phyloP scores from a whole-genome alignment of 306 rosid species.

The Luffa aegyptiaca region DNA sequence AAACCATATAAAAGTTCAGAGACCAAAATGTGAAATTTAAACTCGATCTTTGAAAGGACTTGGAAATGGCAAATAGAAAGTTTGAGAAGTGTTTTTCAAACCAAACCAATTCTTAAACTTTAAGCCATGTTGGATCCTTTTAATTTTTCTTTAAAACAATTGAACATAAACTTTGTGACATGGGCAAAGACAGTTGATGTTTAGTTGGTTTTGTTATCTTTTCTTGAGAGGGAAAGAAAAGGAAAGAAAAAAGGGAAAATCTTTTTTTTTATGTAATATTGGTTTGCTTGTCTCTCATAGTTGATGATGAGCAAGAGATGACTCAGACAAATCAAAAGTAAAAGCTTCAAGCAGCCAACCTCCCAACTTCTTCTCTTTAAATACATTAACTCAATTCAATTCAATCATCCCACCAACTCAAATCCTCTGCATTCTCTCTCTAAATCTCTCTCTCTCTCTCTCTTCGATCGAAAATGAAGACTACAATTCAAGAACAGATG shows the following conservation, averaged over 20 bases:
- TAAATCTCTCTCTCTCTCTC: background rate
- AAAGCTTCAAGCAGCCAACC: slow-evolving; percentile 3
- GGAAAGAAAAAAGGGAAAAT: too few relatives aligned
- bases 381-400: background rate
- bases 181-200: background rate
- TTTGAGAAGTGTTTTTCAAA: background rate
- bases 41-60: background rate
- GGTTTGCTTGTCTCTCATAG: background rate
- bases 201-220: background rate
- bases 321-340: slow-evolving; percentile 30
- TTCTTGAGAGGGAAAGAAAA: background rate
- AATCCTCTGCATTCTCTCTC: background rate
- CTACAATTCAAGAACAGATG: slow-evolving; percentile 30
- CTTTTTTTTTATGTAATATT: background rate
- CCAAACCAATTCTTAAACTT: background rate
- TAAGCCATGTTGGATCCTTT: background rate
- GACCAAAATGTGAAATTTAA: too few relatives aligned
- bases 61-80: too few relatives aligned
- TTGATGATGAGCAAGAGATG: slow-evolving; percentile 34
- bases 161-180: background rate
- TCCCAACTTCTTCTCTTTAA: background rate
- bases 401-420: background rate
- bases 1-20: too few relatives aligned
- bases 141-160: background rate
- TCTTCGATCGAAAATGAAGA: slow-evolving; percentile 17